Percentiles rank a stretch among this genome's conserved stretches.
These are phyloP conservation scores for Gelatoporia subvermispora DNA, from an alignment of 768 basidiomycete genomes.

Conservation along the genomic window DNA sequence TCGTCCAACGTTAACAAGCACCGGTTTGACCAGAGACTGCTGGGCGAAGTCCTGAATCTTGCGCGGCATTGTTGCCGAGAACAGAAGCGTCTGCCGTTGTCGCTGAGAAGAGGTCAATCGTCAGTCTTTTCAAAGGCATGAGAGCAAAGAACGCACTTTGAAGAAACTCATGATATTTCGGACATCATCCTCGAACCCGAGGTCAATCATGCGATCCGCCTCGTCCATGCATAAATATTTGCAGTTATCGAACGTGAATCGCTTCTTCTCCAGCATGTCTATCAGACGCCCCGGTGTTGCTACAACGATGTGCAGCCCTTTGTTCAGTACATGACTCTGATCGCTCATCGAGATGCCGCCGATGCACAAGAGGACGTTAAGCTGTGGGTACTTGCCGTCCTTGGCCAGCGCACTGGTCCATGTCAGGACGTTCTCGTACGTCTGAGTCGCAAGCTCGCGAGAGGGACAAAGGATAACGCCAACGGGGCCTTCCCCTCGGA, in stretches of 20 bases:
- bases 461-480: conserved; percentile 96
- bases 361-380: conserved; percentile 90
- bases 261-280: conserved; percentile 96
- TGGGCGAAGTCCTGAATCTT: conserved; percentile 99
- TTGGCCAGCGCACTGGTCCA: conserved; percentile 84
- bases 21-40: conserved; percentile 89
- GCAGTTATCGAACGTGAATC: conserved; percentile 90
- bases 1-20: conserved; percentile 95
- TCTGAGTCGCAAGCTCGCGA: conserved; percentile 93
- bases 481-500: conserved; percentile 94
- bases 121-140: neutral
- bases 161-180: conserved; percentile 99
- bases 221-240: conserved; percentile 99
- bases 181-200: conserved; percentile 98
- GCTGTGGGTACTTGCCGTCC: conserved; percentile 74
- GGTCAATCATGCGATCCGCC: conserved; percentile 98
- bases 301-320: conserved; percentile 92
- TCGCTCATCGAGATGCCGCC: conserved; percentile 98
- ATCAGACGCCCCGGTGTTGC: conserved; percentile 96
- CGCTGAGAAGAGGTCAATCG: conserved; percentile 42
- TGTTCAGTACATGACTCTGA: conserved; percentile 86
- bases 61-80: conserved; percentile 98
- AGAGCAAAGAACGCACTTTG: conserved; percentile 52
- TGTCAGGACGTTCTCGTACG: conserved; percentile 86
- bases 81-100: conserved; percentile 94